Percentiles rank a stretch among this genome's conserved stretches.
Conservation (phyloP, 2,329 filamentous ascomycete genomes). For the Trichophaea hybrida region DNA sequence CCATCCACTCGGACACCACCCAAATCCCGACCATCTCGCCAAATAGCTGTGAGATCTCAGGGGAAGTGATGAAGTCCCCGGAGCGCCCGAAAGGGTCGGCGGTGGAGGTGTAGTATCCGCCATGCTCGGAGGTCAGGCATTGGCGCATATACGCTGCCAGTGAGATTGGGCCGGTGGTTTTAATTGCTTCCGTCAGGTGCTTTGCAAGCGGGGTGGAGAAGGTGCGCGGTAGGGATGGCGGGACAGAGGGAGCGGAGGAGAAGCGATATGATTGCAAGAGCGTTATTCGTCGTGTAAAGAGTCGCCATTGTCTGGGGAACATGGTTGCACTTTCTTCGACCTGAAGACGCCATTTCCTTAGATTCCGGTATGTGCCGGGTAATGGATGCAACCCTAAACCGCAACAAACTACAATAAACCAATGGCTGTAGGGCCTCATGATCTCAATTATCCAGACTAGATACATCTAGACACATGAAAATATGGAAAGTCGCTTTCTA, state of each 20-base stretch:
- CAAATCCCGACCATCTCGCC: constrained; percentile 88
- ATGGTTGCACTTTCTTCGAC: no score
- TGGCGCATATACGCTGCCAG: constrained; percentile 96
- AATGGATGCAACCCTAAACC: no score
- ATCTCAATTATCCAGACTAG: no score
- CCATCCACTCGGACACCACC: constrained; percentile 94
- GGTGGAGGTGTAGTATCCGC: constrained; percentile 82
- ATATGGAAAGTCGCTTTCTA: no score
- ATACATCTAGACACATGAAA: no score
- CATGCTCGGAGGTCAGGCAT: constrained; percentile 79
- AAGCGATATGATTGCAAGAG: background rate
- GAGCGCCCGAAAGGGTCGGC: constrained; percentile 82
- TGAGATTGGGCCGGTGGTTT: constrained; percentile 79
- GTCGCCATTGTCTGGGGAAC: no score
- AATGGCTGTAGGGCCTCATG: no score
- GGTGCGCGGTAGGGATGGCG: background rate
- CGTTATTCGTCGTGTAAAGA: background rate
- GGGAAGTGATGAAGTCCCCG: constrained; percentile 92
- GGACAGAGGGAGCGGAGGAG: background rate
- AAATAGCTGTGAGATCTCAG: constrained; percentile 94
- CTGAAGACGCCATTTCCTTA: no score
- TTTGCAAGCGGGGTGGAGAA: constrained; percentile 81
- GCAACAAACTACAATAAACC: no score
- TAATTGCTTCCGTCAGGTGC: constrained; percentile 15
- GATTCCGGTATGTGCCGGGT: no score